These are phyloP conservation scores for Rhexocercosporidium sp. DNA, from an alignment of 2,329 filamentous ascomycete genomes.

Conservation along the genomic window DNA sequence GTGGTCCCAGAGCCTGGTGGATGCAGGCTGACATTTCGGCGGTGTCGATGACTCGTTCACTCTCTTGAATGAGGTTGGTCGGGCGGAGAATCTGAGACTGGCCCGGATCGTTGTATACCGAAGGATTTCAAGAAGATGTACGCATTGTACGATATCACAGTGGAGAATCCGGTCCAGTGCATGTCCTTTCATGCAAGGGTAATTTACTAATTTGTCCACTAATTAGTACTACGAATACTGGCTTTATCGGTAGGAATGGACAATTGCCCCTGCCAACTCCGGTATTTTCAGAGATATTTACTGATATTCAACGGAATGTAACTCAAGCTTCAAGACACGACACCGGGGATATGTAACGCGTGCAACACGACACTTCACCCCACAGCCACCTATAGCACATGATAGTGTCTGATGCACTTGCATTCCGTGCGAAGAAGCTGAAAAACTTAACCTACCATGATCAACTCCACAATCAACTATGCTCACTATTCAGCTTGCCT, in stretches of 20 bases:
- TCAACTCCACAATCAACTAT: conserved; percentile 4
- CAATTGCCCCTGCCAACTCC: neutral
- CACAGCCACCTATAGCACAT: conserved; percentile 2
- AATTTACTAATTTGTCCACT: neutral
- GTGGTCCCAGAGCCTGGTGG: neutral
- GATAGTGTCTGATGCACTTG: conserved; percentile 6
- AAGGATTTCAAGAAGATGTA: conserved; percentile 10
- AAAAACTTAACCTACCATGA: conserved; percentile 7
- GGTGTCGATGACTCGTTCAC: neutral
- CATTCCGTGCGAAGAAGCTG: conserved; percentile 1
- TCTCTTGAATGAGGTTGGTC: conserved; percentile 1
- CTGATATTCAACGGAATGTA: neutral
- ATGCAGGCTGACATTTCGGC: conserved; percentile 1
- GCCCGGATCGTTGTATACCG: neutral
- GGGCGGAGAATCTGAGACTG: conserved; percentile 8
- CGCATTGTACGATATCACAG: neutral
- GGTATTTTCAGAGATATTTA: neutral
- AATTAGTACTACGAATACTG: neutral
- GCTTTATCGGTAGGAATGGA: neutral
- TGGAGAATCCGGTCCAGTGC: conserved; percentile 1
- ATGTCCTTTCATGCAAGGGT: neutral
- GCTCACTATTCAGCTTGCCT: conserved; percentile 3
- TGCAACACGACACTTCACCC: conserved; percentile 2
- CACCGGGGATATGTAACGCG: neutral
- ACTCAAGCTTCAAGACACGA: conserved; percentile 2